Percentiles rank a stretch among this genome's conserved stretches.
phyloP scores from a whole-genome alignment of 441 rosid species.

The Mallotus repandus region DNA sequence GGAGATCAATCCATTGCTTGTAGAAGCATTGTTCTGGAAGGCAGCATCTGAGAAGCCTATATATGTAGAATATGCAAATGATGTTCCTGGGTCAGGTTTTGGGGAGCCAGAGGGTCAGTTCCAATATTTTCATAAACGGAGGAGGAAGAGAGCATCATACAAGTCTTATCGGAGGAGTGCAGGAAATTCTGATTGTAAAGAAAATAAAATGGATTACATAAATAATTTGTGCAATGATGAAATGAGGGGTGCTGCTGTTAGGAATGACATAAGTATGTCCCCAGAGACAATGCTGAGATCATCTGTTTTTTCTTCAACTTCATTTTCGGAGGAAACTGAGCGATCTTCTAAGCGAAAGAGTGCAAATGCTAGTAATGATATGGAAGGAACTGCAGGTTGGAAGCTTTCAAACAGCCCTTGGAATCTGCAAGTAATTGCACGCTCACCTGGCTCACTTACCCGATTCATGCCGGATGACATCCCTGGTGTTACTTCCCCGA shows the following conservation, averaged over 20 bases:
- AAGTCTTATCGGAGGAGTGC: constrained; percentile 56
- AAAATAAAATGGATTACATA: constrained; percentile 29
- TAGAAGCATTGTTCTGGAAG: constrained; percentile 95
- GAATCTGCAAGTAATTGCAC: constrained; percentile 95
- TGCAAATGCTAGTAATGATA: constrained; percentile 43
- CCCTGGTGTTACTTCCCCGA: constrained; percentile 98
- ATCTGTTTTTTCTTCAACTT: constrained; percentile 34
- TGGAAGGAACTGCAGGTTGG: constrained; percentile 98
- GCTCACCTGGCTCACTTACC: constrained; percentile 94
- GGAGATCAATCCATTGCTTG: constrained; percentile 68
- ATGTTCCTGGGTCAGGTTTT: constrained; percentile 97
- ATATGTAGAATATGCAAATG: constrained; percentile 93
- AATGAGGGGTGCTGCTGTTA: constrained; percentile 28
- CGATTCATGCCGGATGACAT: constrained; percentile 99
- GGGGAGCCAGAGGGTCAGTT: constrained; percentile 78
- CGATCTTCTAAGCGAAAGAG: constrained; percentile 46
- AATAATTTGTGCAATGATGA: constrained; percentile 26
- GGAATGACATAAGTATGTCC: constrained; percentile 26
- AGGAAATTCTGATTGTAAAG: constrained; percentile 36
- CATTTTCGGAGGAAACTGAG: constrained; percentile 32
- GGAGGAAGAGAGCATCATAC: constrained; percentile 69
- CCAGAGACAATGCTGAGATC: constrained; percentile 31
- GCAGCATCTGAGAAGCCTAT: constrained; percentile 83
- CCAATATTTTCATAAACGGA: constrained; percentile 61
- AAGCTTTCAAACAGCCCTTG: constrained; percentile 98